Conservation (phyloP, 352 stramenopile genomes). For the Plasmopara viticola region DNA sequence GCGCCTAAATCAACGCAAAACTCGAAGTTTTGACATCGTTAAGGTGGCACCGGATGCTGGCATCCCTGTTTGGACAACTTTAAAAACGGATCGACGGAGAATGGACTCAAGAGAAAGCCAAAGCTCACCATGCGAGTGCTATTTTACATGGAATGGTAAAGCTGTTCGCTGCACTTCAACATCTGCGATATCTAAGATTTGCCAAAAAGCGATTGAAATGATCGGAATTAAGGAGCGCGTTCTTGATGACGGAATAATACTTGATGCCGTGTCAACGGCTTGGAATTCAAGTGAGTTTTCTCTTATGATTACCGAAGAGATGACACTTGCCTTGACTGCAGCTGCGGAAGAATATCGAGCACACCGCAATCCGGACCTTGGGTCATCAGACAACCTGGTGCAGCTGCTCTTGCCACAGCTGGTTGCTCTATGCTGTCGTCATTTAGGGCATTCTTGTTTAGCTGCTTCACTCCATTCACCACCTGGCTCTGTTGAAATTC, state of each 20-base stretch:
- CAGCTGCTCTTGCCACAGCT: conserved; percentile 42
- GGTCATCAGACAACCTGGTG: conserved; percentile 33
- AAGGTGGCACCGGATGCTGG: conserved; percentile 59
- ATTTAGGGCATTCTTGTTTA: conserved; percentile 34
- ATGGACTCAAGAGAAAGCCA: conserved; percentile 7
- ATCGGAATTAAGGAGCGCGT: conserved; percentile 48
- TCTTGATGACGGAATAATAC: conserved; percentile 35
- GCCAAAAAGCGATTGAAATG: conserved; percentile 22
- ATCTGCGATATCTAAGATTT: conserved; percentile 23
- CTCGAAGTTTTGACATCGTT: conserved; percentile 60
- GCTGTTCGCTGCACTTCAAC: conserved; percentile 27
- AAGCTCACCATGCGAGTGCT: conserved; percentile 27
- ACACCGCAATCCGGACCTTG: conserved; percentile 34
- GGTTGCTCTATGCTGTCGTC: conserved; percentile 26
- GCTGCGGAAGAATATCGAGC: conserved; percentile 30
- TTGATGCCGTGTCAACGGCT: conserved; percentile 27
- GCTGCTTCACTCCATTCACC: conserved; percentile 20
- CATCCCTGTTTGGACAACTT: conserved; percentile 62
- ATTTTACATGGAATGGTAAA: conserved; percentile 32
- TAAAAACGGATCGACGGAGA: conserved; percentile 14
- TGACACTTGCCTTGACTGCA: conserved; percentile 17
- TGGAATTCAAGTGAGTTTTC: conserved; percentile 18
- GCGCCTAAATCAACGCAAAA: conserved; percentile 37
- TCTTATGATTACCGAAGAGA: conserved; percentile 16
- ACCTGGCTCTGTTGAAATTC: conserved; percentile 21